Evolutionary conservation across 2,329 filamentous ascomycete genomes (phyloP), one percentile per base, ranked within the genome.

Genomic region (Epichloe elymi): DNA sequence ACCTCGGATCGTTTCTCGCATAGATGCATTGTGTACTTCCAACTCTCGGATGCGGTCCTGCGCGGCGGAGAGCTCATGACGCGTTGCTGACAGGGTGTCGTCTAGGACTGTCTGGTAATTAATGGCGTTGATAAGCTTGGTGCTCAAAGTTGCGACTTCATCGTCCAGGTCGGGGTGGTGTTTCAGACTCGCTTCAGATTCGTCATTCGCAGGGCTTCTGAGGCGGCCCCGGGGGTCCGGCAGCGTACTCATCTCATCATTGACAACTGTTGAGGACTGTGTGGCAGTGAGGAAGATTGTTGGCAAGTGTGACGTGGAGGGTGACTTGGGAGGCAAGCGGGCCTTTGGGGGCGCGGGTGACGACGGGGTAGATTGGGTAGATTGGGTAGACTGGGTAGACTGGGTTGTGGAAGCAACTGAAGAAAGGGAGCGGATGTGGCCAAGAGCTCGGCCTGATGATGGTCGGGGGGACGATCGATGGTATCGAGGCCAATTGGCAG

Each of bases 71-170:
- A 97, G 73, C 63, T 97, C 89, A 64, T 90, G 84, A 38, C 89
- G 81, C 15, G 89, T 86, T 48, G 82, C 82, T 47, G 88, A 85
- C 17, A 98, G 74, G 11, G 82, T 86, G 66, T 98, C 93, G 67
- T 97, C 93, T 43, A 98, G 77, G 20, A 79, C 83, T 7, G 90
- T 96, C 67, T 96, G 90, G 66, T 95, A 86, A 65, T 98, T 98
- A 69, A 98, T 96, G 43, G 93, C 91, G 63, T 93, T 91, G 60
- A 98, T 91, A 56, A 98, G 81, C 67, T 98, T 98, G 46, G 89
- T 91, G 69, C 89, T 97, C 35, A 98, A 74, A 6, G 87, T 82
- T 7, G 91, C 87, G 30, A 98, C 88, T 68, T 97, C 93, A 52
- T 78, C 72, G 56, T 75, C 75, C 20, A 82, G 68, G 51, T 80